Conservation (phyloP, 352 stramenopile species). For the Achlya hypogyna region DNA sequence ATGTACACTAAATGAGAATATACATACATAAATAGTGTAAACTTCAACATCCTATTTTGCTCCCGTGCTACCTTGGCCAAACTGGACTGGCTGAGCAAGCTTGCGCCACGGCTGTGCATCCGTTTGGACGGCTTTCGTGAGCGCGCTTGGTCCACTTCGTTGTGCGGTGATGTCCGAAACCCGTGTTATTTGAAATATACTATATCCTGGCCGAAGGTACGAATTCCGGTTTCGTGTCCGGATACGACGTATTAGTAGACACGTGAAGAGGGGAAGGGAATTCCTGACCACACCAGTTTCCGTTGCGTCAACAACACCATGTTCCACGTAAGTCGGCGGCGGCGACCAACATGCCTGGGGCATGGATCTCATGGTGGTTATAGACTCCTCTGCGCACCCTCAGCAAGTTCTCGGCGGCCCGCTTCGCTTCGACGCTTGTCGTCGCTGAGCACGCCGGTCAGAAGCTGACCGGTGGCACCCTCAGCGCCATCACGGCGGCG, state of each 20-base stretch:
- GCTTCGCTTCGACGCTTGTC: conserved; percentile 69
- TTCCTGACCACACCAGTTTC: conserved; percentile 10
- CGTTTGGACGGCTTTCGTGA: too few species aligned
- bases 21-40: too few species aligned
- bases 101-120: too few species aligned
- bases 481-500: conserved; percentile 82
- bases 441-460: conserved; percentile 80
- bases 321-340: not conserved
- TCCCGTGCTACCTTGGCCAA: too few species aligned
- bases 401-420: conserved; percentile 7
- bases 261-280: not conserved
- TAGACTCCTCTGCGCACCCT: conserved; percentile 20
- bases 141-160: too few species aligned
- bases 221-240: not conserved
- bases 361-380: not conserved
- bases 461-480: conserved; percentile 56
- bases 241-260: conserved; percentile 10
- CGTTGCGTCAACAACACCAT: not conserved
- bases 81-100: too few species aligned
- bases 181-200: too few species aligned
- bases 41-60: too few species aligned
- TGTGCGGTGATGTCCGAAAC: too few species aligned
- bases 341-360: not conserved
- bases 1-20: too few species aligned
- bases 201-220: too few species aligned